Evolutionary conservation across 768 basidiomycete genomes (phyloP).

Genomic region (Termitomyces sp.): DNA sequence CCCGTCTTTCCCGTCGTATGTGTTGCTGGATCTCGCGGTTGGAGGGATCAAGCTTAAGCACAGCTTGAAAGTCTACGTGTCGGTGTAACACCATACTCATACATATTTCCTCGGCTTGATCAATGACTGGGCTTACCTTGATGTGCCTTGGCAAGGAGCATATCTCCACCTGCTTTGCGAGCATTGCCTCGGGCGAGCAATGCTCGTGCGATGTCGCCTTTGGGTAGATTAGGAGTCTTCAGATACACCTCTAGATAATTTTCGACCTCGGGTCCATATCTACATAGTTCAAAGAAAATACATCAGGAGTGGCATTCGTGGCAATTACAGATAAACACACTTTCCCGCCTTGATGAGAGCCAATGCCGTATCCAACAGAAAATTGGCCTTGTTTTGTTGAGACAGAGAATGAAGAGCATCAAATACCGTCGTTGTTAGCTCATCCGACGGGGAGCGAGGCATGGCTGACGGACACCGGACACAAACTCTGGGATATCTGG

Average conservation of each 20-base stretch:
- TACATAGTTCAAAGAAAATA: conserved; percentile 25
- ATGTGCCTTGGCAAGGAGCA: conserved; percentile 49
- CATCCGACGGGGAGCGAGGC: conserved; percentile 32
- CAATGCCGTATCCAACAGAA: conserved; percentile 45
- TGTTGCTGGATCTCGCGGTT: conserved; percentile 49
- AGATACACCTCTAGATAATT: conserved; percentile 63
- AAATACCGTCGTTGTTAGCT: conserved; percentile 45
- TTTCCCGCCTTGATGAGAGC: conserved; percentile 43
- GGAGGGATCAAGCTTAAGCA: conserved; percentile 53
- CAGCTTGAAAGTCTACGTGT: conserved; percentile 49
- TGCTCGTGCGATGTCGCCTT: conserved; percentile 45
- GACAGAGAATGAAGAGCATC: conserved; percentile 43
- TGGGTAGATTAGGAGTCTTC: conserved; percentile 50
- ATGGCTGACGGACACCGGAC: conserved; percentile 4
- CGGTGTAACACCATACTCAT: neutral
- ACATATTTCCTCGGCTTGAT: neutral
- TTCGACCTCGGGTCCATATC: conserved; percentile 61
- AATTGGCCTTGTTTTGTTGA: conserved; percentile 37
- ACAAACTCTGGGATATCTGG: neutral
- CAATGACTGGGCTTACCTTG: conserved; percentile 36
- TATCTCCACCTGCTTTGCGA: conserved; percentile 48
- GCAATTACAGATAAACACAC: conserved; percentile 24
- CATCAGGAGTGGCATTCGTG: neutral
- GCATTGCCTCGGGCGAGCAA: conserved; percentile 56
- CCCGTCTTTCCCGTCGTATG: conserved; percentile 42